These are phyloP conservation scores for Eutrema salsugineum DNA, from an alignment of 441 rosid species.

Conservation along the genomic window DNA sequence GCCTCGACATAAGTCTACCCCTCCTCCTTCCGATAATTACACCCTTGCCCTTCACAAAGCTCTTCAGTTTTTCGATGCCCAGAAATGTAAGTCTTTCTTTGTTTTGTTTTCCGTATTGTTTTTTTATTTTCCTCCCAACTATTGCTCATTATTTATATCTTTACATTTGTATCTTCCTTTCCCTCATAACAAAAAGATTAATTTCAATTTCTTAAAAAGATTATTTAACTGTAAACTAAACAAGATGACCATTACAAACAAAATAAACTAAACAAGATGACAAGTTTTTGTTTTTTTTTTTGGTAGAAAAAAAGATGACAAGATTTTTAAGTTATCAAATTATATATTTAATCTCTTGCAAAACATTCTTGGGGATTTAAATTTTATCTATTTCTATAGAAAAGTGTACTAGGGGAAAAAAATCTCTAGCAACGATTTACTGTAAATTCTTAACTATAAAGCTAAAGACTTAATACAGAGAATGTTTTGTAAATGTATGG, in stretches of 20 bases:
- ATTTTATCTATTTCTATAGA: not conserved
- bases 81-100: slow-evolving; percentile 54
- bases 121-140: not conserved
- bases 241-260: not conserved
- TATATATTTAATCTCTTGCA: not conserved
- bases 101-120: not conserved
- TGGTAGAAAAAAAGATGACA: not conserved
- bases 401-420: too few species aligned
- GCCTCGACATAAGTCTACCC: slow-evolving; percentile 44
- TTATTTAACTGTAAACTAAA: not conserved
- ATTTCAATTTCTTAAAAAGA: not conserved
- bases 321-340: not conserved
- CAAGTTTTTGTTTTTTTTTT: not conserved
- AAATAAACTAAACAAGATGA: not conserved
- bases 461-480: not conserved
- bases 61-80: slow-evolving; percentile 83
- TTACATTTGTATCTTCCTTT: not conserved
- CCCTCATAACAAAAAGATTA: not conserved
- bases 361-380: not conserved
- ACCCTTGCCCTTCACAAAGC: slow-evolving; percentile 78
- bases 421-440: not conserved
- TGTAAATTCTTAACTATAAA: not conserved
- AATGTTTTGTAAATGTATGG: not conserved
- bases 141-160: not conserved
- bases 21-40: slow-evolving; percentile 68